Evolutionary conservation across 257 asterid species (phyloP).

Genomic region (Haberlea rhodopensis): DNA sequence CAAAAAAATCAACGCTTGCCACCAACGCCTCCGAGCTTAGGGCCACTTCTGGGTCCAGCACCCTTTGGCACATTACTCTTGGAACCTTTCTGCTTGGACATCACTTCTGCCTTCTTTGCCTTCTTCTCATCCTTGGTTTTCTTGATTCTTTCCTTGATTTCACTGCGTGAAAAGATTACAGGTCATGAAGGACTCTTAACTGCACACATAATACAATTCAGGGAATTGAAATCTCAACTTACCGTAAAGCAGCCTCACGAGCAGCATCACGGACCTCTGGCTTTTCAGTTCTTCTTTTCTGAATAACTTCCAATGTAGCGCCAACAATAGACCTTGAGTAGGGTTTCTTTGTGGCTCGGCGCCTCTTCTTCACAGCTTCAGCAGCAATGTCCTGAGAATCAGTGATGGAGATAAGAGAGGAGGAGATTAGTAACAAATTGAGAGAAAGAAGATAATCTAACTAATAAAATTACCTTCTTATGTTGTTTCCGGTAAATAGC

Average conservation of each 20-base stretch:
- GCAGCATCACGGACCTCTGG: constrained; percentile 70
- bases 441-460: background rate
- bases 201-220: background rate
- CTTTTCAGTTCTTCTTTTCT: constrained; percentile 56
- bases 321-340: constrained; percentile 70
- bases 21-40: constrained; percentile 56
- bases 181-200: background rate
- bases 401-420: background rate
- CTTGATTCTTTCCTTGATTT: constrained; percentile 64
- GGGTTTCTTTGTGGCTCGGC: constrained; percentile 57
- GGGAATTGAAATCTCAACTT: background rate
- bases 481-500: constrained; percentile 61
- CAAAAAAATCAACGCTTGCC: constrained; percentile 39
- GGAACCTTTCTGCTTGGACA: constrained; percentile 43
- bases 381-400: constrained; percentile 45
- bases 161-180: constrained; percentile 29
- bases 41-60: constrained; percentile 45
- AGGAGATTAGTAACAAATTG: background rate
- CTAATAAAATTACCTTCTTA: constrained; percentile 41
- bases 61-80: constrained; percentile 51
- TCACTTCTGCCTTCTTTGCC: constrained; percentile 51
- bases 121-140: constrained; percentile 68
- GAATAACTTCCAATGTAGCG: constrained; percentile 64
- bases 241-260: constrained; percentile 66
- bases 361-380: constrained; percentile 54